Evolutionary conservation across 805 yeast genomes (phyloP).

Genomic region (Kazachstania africana): DNA sequence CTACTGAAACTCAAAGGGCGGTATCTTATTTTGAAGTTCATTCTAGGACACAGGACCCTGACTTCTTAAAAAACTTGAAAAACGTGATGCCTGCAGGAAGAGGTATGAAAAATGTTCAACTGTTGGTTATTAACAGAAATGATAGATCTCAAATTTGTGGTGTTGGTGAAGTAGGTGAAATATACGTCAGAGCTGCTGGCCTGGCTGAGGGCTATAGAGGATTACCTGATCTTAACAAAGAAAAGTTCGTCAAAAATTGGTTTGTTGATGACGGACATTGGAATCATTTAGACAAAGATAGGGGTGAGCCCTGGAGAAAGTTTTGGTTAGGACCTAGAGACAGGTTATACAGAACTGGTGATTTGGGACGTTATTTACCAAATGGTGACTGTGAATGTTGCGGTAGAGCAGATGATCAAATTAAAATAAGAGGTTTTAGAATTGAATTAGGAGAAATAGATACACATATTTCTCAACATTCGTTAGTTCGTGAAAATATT

Average conservation of each 20-base stretch:
- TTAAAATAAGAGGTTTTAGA: slow-evolving; percentile 95
- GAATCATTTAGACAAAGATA: slow-evolving; percentile 41
- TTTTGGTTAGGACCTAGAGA: slow-evolving; percentile 93
- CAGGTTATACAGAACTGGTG: slow-evolving; percentile 93
- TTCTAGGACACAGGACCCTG: slow-evolving; percentile 54
- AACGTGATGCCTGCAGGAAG: slow-evolving; percentile 98
- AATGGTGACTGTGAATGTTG: slow-evolving; percentile 97
- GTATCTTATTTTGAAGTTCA: slow-evolving; percentile 89
- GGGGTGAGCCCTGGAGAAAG: slow-evolving; percentile 52
- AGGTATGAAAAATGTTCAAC: slow-evolving; percentile 93
- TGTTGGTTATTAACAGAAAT: slow-evolving; percentile 83
- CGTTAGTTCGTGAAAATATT: slow-evolving; percentile 81
- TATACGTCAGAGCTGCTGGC: slow-evolving; percentile 96
- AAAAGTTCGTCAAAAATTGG: slow-evolving; percentile 89
- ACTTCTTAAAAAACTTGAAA: slow-evolving; percentile 71
- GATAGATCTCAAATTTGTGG: slow-evolving; percentile 89
- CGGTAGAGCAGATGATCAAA: slow-evolving; percentile 98
- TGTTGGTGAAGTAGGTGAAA: slow-evolving; percentile 97
- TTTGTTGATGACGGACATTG: slow-evolving; percentile 59
- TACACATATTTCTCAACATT: slow-evolving; percentile 91
- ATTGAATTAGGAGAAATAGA: slow-evolving; percentile 97
- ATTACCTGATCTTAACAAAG: slow-evolving; percentile 74
- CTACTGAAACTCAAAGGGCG: slow-evolving; percentile 98
- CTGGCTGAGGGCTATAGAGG: slow-evolving; percentile 93
- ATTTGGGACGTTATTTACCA: slow-evolving; percentile 89